Conservation (phyloP, 75 land plant species). For the Picea glauca region DNA sequence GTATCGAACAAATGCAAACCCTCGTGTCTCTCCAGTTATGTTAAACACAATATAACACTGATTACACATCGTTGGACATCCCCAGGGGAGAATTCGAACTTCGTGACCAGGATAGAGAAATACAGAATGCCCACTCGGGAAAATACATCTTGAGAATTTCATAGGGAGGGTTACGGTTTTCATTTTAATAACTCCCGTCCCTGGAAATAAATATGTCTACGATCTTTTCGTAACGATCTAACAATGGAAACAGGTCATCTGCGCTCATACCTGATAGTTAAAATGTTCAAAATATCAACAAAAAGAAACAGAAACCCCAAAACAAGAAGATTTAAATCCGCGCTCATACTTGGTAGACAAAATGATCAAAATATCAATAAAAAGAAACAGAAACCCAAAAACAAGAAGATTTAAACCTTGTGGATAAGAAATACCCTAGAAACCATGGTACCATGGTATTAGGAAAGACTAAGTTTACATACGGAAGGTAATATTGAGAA, state of each 20-base stretch:
- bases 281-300: background rate
- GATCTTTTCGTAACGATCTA: slow-evolving; percentile 93
- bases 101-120: no score
- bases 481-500: slow-evolving; percentile 90
- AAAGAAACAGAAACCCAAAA: no score
- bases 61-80: no score
- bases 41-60: background rate
- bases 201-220: slow-evolving; percentile 95
- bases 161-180: background rate
- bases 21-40: slow-evolving; percentile 88
- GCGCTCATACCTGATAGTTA: slow-evolving; percentile 80
- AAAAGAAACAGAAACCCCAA: background rate
- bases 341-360: no score
- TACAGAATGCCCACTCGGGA: no score
- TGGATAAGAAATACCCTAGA: background rate
- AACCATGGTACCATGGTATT: background rate
- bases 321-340: no score
- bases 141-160: no score
- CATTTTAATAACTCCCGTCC: slow-evolving; percentile 42
- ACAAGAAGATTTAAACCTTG: background rate
- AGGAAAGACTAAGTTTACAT: background rate
- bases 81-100: no score
- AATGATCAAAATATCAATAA: no score
- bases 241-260: slow-evolving; percentile 91
- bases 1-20: slow-evolving; percentile 98